Evolutionary conservation across 768 basidiomycete species (phyloP), one percentile per base, ranked within the genome.

Genomic region (Boletus bicolor): DNA sequence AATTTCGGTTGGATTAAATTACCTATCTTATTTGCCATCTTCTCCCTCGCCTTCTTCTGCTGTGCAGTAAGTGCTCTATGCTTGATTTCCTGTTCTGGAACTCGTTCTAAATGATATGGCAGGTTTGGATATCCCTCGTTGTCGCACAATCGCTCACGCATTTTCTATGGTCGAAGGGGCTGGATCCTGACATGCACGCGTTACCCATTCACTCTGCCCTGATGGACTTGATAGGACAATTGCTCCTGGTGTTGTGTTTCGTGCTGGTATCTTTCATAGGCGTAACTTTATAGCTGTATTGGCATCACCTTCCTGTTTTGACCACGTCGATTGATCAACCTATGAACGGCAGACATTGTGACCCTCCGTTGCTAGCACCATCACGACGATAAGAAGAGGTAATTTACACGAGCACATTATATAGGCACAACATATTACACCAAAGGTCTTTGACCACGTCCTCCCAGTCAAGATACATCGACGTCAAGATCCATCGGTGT

Each of bases 121-220:
- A 96, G 93, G 86, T 89, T 28, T 68, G 78, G 12, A 72, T 83
- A 55, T 93, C 93, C 2, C 78, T 98, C 5, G 26, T 78, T 30
- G 70, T 89, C 35, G 93, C 90, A 1, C 81, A 77, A 48, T 63
- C 67, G 11, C 75, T 94, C 47, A 94, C 93, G 2, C 73, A 82
- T 43, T 85, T 83, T 66, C 79, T 97, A 28, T 96, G 93, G 93
- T 79, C 81, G 0, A 83, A 76, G 53, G 77, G 82, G 11, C 77
- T 84, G 28, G 94, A 98, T 68, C 94, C 94, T 6, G 94, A 98
- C 68, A 86, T 89, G 73, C 95, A 96, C 68, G 93, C 93, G 2
- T 74, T 98, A n/a, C 94, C 94, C 8, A 82, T 96, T 28, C 93
- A 96, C 61, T 93, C 91, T 11, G 91, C 93, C 1, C 66, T 92